These are phyloP conservation scores for Cercospora beticola DNA, from an alignment of 2,329 filamentous ascomycete genomes.

Conservation along the genomic window DNA sequence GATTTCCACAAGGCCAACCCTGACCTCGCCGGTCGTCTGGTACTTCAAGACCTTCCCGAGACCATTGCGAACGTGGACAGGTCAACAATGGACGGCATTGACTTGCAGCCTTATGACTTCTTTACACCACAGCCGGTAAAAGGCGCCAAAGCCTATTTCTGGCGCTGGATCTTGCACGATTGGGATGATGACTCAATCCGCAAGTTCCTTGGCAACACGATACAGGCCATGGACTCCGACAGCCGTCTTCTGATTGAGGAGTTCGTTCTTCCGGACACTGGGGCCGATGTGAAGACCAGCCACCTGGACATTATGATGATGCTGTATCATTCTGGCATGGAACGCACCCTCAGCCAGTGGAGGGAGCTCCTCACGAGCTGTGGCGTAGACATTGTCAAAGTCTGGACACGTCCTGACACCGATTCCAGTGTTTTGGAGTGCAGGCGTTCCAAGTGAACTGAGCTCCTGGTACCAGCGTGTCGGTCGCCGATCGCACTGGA, in stretches of 20 bases:
- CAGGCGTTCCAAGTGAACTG: not conserved
- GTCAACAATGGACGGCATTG: constrained; percentile 15
- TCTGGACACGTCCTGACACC: constrained; percentile 16
- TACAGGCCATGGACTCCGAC: constrained; percentile 24
- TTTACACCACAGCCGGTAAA: constrained; percentile 31
- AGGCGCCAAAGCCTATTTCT: constrained; percentile 30
- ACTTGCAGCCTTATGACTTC: constrained; percentile 30
- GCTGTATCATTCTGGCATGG: constrained; percentile 15
- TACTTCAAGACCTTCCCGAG: constrained; percentile 33
- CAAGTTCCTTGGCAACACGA: constrained; percentile 25
- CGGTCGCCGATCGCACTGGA: not conserved
- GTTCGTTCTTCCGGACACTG: constrained; percentile 24
- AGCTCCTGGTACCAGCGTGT: not conserved
- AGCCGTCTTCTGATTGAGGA: constrained; percentile 31
- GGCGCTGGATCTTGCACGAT: constrained; percentile 31
- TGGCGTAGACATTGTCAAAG: constrained; percentile 14
- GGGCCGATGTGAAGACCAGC: constrained; percentile 14
- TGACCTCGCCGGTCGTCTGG: constrained; percentile 23
- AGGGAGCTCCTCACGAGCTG: constrained; percentile 1
- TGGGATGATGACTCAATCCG: constrained; percentile 29
- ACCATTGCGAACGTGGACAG: constrained; percentile 26
- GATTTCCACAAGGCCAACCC: constrained; percentile 21
- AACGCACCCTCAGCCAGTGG: constrained; percentile 16
- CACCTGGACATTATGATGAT: constrained; percentile 20
- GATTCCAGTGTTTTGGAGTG: constrained; percentile 17